These are phyloP conservation scores for Sporothrix euskadiensis DNA, from an alignment of 2,329 filamentous ascomycete species.

Conservation along the genomic window DNA sequence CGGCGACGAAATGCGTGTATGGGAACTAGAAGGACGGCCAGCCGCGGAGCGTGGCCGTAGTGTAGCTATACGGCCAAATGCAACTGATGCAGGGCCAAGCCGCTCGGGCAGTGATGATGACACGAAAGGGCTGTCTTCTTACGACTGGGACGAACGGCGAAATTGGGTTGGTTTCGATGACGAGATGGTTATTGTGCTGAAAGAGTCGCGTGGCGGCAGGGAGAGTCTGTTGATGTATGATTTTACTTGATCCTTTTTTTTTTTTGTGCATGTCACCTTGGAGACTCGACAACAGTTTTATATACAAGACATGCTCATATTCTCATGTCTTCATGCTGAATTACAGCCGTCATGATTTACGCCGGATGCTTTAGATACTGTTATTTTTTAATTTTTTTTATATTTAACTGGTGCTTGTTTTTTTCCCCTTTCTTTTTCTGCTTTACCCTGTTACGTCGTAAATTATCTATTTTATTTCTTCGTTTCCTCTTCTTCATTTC, in stretches of 20 bases:
- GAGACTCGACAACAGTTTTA: no score
- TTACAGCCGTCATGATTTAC: no score
- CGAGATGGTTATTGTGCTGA: constrained; percentile 84
- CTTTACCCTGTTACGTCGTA: no score
- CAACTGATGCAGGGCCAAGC: neutral
- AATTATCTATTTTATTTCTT: no score
- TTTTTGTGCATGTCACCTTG: neutral
- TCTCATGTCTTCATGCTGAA: no score
- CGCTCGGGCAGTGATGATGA: neutral
- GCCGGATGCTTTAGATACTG: no score
- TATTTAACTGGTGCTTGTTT: no score
- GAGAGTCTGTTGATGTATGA: constrained; percentile 83
- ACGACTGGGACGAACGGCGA: constrained; percentile 49
- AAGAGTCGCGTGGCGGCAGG: constrained; percentile 65
- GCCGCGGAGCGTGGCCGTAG: constrained; percentile 43
- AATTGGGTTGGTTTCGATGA: constrained; percentile 87
- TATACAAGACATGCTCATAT: neutral
- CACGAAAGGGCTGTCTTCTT: constrained; percentile 24
- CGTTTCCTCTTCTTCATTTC: no score
- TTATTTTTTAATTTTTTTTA: no score
- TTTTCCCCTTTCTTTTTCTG: no score
- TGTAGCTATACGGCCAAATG: constrained; percentile 51
- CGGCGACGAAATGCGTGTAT: constrained; percentile 80
- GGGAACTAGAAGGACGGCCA: constrained; percentile 74
- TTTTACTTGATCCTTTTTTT: constrained; percentile 62